Percentiles rank a stretch among this genome's conserved stretches.
phyloP scores from a whole-genome alignment of 768 basidiomycete species.

The Lyophyllum atratum region DNA sequence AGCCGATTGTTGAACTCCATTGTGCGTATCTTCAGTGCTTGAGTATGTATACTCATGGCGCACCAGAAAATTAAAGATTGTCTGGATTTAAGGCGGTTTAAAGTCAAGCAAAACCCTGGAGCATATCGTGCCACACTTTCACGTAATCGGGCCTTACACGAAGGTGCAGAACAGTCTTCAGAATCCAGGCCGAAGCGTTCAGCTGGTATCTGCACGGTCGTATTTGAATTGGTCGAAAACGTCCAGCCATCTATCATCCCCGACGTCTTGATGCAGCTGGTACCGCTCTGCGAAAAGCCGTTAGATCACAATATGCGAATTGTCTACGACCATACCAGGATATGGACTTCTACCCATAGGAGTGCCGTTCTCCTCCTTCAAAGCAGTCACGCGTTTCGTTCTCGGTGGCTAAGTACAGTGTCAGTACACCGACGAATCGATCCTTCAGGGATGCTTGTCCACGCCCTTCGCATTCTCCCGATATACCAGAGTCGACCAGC shows the following conservation, averaged over 20 bases:
- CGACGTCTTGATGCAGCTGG: background rate
- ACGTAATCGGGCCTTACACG: background rate
- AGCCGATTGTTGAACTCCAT: background rate
- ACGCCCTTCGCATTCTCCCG: background rate
- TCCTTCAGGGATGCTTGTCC: background rate
- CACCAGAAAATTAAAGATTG: constrained; percentile 28
- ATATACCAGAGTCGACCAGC: background rate
- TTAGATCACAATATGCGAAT: background rate
- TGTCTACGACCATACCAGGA: background rate
- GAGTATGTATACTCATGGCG: background rate
- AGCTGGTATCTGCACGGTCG: background rate
- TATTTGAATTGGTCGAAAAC: background rate
- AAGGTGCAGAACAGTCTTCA: background rate
- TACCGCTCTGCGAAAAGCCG: background rate
- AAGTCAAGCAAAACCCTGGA: background rate
- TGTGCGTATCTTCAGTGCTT: background rate
- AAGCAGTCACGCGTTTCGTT: background rate
- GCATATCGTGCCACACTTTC: background rate
- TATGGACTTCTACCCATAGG: background rate
- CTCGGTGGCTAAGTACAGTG: background rate
- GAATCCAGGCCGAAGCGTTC: background rate
- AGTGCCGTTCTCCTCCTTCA: background rate
- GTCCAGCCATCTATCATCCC: background rate
- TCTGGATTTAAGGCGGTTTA: background rate
- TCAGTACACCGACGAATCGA: background rate